Conservation (phyloP, 805 yeast species). For the Cyberlindnera sargentensis region DNA sequence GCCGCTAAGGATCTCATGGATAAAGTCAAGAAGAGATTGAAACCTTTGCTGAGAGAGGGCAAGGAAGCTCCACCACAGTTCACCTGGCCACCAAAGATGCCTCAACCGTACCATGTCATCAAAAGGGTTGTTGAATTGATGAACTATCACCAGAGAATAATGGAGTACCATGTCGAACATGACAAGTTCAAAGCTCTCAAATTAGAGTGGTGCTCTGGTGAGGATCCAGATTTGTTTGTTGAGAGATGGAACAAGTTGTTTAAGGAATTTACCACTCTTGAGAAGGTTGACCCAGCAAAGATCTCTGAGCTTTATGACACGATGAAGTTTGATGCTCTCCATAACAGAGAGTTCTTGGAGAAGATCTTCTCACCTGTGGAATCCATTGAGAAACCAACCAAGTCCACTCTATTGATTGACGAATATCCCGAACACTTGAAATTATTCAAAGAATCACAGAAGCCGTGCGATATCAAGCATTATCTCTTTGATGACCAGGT, state of each 20-base stretch:
- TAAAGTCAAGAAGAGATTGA: conserved; percentile 91
- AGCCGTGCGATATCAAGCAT: conserved; percentile 24
- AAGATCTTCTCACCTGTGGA: conserved; percentile 66
- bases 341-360: conserved; percentile 83
- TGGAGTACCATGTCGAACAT: conserved; percentile 71
- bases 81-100: conserved; percentile 98
- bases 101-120: conserved; percentile 92
- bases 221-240: conserved; percentile 80
- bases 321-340: conserved; percentile 97
- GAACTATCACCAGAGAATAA: conserved; percentile 80
- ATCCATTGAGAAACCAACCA: conserved; percentile 29
- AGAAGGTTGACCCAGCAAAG: conserved; percentile 95
- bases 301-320: conserved; percentile 96
- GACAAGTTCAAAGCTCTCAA: conserved; percentile 53
- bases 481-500: conserved; percentile 71
- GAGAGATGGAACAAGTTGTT: conserved; percentile 98
- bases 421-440: conserved; percentile 25
- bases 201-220: conserved; percentile 91
- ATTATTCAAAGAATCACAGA: conserved; percentile 17
- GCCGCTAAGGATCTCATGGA: conserved; percentile 99
- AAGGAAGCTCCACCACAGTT: conserved; percentile 96
- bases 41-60: conserved; percentile 90
- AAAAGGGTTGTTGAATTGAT: conserved; percentile 91
- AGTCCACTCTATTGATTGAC: conserved; percentile 22
- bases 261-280: conserved; percentile 85